phyloP scores from a whole-genome alignment of 805 yeast species.

The Candida succiphila region DNA sequence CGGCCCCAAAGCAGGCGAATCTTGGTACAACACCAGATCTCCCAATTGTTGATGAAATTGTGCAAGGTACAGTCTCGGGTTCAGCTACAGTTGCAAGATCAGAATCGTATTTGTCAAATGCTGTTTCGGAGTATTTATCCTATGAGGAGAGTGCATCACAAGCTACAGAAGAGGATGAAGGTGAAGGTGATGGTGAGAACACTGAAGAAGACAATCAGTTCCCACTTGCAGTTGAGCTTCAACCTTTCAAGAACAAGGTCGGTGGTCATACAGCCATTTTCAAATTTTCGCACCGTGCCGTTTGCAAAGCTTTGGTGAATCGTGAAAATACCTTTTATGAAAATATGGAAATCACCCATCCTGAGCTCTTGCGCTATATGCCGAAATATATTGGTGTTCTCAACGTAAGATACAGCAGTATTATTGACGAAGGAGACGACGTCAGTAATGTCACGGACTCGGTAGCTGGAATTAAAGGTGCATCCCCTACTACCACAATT shows the following conservation, averaged over 20 bases:
- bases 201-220: slow-evolving; percentile 20
- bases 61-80: no score
- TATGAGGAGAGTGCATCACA: not conserved
- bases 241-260: slow-evolving; percentile 88
- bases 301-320: slow-evolving; percentile 85
- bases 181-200: not conserved
- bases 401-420: slow-evolving; percentile 68
- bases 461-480: slow-evolving; percentile 1
- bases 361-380: slow-evolving; percentile 73
- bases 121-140: not conserved
- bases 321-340: slow-evolving; percentile 92
- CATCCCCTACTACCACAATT: slow-evolving; percentile 2
- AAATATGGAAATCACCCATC: slow-evolving; percentile 68
- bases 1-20: no score
- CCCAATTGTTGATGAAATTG: not conserved
- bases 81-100: not conserved
- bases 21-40: not conserved
- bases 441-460: slow-evolving; percentile 3
- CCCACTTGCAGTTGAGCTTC: slow-evolving; percentile 77
- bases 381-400: slow-evolving; percentile 92
- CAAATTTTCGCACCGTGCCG: slow-evolving; percentile 83
- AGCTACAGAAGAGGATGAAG: slow-evolving; percentile 5
- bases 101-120: not conserved
- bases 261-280: slow-evolving; percentile 99
- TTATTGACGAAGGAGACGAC: slow-evolving; percentile 19